phyloP scores from a whole-genome alignment of 1,139 yeast species.

The Hansenula sp. region DNA sequence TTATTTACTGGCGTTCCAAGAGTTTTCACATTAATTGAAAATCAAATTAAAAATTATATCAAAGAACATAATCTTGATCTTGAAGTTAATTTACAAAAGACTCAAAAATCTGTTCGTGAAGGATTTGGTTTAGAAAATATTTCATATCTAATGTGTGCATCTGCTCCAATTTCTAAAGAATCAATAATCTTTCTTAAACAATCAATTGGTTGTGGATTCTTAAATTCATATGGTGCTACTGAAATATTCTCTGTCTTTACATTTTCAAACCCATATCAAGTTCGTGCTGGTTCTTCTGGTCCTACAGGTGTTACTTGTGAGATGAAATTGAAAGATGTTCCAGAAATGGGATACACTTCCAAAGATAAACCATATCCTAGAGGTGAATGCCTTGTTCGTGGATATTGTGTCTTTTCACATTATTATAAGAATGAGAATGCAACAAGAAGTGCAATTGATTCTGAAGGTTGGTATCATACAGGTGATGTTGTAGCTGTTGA shows the following conservation, averaged over 20 bases:
- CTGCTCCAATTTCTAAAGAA: slow-evolving; percentile 48
- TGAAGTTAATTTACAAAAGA: slow-evolving; percentile 17
- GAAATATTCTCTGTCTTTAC: slow-evolving; percentile 46
- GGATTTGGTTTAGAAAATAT: slow-evolving; percentile 51
- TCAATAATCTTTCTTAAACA: slow-evolving; percentile 42
- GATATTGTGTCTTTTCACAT: slow-evolving; percentile 40
- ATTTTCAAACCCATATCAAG: slow-evolving; percentile 28
- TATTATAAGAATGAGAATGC: slow-evolving; percentile 39
- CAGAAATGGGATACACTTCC: slow-evolving; percentile 43
- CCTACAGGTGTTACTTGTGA: slow-evolving; percentile 38
- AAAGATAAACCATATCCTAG: slow-evolving; percentile 35
- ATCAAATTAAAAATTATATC: slow-evolving; percentile 27
- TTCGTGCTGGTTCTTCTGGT: slow-evolving; percentile 44
- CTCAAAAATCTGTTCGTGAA: slow-evolving; percentile 41
- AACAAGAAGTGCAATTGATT: slow-evolving; percentile 32
- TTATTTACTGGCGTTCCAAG: slow-evolving; percentile 46
- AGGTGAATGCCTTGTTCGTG: slow-evolving; percentile 43
- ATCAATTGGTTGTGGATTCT: slow-evolving; percentile 39
- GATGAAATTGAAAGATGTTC: slow-evolving; percentile 40
- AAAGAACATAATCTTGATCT: slow-evolving; percentile 25
- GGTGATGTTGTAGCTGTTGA: slow-evolving; percentile 42
- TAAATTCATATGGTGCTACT: slow-evolving; percentile 50
- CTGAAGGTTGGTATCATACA: slow-evolving; percentile 49
- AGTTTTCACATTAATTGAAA: slow-evolving; percentile 45
- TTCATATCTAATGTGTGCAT: slow-evolving; percentile 34